Conservation (phyloP, 169 alveolate species). For the Cystoisospora suis region DNA sequence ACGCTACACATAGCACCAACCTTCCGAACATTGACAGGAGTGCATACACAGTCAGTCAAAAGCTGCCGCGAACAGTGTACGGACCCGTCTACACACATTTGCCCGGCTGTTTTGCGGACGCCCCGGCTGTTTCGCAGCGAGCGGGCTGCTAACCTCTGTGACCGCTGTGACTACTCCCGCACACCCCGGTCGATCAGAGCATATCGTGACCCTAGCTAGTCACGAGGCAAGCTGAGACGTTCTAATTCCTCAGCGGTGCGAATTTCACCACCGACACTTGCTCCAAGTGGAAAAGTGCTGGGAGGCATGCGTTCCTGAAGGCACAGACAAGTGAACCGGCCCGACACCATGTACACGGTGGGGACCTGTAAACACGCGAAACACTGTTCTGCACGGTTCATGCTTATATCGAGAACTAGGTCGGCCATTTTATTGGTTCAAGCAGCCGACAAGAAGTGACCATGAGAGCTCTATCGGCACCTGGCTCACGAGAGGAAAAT, state of each 20-base stretch:
- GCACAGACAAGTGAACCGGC: not conserved
- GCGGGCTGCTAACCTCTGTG: not conserved
- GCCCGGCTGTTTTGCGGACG: not conserved
- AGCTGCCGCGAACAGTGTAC: not conserved
- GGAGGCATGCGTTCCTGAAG: constrained; percentile 30
- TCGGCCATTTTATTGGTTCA: too few species aligned
- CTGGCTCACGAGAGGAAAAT: too few species aligned
- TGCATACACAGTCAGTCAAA: too few species aligned
- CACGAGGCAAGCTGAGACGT: not conserved
- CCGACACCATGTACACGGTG: too few species aligned
- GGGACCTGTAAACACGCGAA: too few species aligned
- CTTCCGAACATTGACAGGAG: too few species aligned
- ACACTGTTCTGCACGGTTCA: too few species aligned
- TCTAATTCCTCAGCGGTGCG: not conserved
- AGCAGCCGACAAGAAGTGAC: too few species aligned
- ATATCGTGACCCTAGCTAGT: not conserved
- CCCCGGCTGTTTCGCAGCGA: not conserved
- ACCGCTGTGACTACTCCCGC: not conserved
- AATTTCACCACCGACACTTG: not conserved
- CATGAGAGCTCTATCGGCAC: too few species aligned
- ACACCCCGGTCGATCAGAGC: not conserved
- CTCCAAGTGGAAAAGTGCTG: not conserved
- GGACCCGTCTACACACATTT: not conserved
- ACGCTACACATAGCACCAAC: too few species aligned
- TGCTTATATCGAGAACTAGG: too few species aligned